A percentile compares a stretch with the other conserved stretches of the same genome.
phyloP scores from a whole-genome alignment of 495 filamentous ascomycete genomes.

The Lindgomyces ingoldianus region DNA sequence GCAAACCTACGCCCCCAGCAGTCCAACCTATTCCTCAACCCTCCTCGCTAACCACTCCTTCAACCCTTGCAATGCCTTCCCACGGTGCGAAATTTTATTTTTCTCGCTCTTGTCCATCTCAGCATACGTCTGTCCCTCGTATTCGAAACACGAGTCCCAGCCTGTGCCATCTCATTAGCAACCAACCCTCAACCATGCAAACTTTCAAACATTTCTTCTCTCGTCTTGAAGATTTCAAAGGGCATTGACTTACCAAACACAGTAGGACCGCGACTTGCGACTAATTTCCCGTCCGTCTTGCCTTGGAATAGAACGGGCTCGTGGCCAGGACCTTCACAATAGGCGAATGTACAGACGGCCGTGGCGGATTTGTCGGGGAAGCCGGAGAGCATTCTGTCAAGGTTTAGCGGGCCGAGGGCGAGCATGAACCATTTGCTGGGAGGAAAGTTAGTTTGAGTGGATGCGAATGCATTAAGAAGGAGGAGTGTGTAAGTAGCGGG shows the following conservation, averaged over 20 bases:
- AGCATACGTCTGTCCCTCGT: slow-evolving; percentile 90
- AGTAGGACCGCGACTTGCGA: slow-evolving; percentile 69
- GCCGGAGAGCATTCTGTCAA: slow-evolving; percentile 88
- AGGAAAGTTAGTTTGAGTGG: not conserved
- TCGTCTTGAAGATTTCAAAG: no score
- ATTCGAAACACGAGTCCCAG: slow-evolving; percentile 97
- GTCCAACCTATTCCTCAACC: no score
- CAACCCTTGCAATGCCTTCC: slow-evolving; percentile 79
- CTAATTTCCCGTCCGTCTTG: slow-evolving; percentile 71
- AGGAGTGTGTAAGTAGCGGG: slow-evolving; percentile 3
- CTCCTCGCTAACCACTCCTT: slow-evolving; percentile 70
- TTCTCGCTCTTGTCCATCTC: slow-evolving; percentile 94
- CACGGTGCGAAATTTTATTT: slow-evolving; percentile 91
- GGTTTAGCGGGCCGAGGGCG: slow-evolving; percentile 73
- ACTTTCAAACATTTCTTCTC: no score
- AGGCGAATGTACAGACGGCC: slow-evolving; percentile 95
- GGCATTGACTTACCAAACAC: slow-evolving; percentile 70
- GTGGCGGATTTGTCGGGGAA: slow-evolving; percentile 88
- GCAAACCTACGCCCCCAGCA: no score
- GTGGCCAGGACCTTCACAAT: slow-evolving; percentile 78
- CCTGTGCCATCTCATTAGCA: no score
- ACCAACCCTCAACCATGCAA: no score
- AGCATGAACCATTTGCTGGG: slow-evolving; percentile 91
- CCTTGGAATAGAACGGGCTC: slow-evolving; percentile 92
- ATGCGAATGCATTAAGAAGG: slow-evolving; percentile 3